phyloP scores from a whole-genome alignment of 805 yeast genomes.

The Yamadazyma ubonensis region DNA sequence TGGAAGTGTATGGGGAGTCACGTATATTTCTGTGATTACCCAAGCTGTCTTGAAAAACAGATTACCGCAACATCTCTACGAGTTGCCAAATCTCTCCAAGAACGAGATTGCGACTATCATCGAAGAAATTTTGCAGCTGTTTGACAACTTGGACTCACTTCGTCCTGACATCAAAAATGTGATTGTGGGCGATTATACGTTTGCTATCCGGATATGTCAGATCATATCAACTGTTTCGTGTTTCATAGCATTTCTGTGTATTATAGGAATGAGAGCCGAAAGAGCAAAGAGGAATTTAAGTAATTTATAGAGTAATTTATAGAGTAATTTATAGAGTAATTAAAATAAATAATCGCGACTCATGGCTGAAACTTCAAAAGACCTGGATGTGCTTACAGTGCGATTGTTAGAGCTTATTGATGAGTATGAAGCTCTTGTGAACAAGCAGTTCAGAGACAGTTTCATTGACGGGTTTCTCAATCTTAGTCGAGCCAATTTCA shows the following conservation, averaged over 20 bases:
- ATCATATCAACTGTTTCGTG: slow-evolving; percentile 19
- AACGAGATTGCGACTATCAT: slow-evolving; percentile 20
- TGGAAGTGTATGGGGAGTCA: slow-evolving; percentile 44
- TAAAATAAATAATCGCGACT: too few species aligned
- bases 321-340: background rate
- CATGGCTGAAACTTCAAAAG: too few species aligned
- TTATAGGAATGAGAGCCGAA: background rate
- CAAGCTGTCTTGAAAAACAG: slow-evolving; percentile 17
- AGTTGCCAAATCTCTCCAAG: slow-evolving; percentile 9
- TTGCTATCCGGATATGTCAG: slow-evolving; percentile 26
- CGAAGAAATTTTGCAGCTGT: slow-evolving; percentile 20
- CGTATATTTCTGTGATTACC: slow-evolving; percentile 23
- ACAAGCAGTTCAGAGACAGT: slow-evolving; percentile 17
- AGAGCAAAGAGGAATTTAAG: background rate
- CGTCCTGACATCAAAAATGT: slow-evolving; percentile 18
- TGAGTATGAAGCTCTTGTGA: slow-evolving; percentile 29
- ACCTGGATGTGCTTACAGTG: slow-evolving; percentile 10
- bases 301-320: background rate
- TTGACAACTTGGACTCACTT: slow-evolving; percentile 18
- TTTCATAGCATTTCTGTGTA: slow-evolving; percentile 15
- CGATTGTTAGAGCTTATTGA: slow-evolving; percentile 31
- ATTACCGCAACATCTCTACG: slow-evolving; percentile 17
- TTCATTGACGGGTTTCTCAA: slow-evolving; percentile 38
- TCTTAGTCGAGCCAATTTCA: slow-evolving; percentile 48
- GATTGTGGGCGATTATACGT: slow-evolving; percentile 23